Conservation (phyloP, 345 rosid species). For the Euphorbia lathyris region DNA sequence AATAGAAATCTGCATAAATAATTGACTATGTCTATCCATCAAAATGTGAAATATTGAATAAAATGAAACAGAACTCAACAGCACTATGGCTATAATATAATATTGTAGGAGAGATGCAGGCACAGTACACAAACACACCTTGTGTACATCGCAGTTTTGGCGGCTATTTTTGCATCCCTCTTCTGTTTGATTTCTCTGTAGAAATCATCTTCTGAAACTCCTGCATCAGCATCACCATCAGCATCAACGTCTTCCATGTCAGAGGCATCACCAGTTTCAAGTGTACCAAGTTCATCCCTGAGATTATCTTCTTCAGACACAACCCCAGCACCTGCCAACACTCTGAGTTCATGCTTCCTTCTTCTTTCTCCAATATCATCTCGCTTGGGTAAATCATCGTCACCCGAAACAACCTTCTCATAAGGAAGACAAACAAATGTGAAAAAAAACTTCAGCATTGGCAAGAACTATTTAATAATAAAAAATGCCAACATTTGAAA, state of each 20-base stretch:
- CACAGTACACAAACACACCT: constrained; percentile 39
- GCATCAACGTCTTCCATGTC: constrained; percentile 40
- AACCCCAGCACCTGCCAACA: constrained; percentile 77
- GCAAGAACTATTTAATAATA: not conserved
- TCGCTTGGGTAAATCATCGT: constrained; percentile 80
- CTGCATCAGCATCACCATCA: constrained; percentile 23
- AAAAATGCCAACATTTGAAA: not conserved
- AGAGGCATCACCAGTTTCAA: constrained; percentile 29
- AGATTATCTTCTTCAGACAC: constrained; percentile 50
- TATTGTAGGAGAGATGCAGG: not conserved
- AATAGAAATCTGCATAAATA: too few species aligned
- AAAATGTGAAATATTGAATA: too few species aligned
- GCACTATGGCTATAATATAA: not conserved
- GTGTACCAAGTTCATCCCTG: constrained; percentile 28
- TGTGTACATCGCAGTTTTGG: constrained; percentile 60
- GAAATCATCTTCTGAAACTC: constrained; percentile 59
- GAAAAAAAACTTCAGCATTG: not conserved
- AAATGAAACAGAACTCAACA: too few species aligned
- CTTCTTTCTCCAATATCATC: constrained; percentile 97
- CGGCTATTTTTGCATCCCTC: constrained; percentile 56
- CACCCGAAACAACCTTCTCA: constrained; percentile 68
- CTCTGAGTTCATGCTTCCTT: constrained; percentile 77
- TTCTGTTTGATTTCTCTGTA: constrained; percentile 55
- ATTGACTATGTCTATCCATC: too few species aligned
- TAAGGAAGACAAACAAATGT: constrained; percentile 1